phyloP scores from a whole-genome alignment of 345 rosid genomes.

The Heritiera littoralis region DNA sequence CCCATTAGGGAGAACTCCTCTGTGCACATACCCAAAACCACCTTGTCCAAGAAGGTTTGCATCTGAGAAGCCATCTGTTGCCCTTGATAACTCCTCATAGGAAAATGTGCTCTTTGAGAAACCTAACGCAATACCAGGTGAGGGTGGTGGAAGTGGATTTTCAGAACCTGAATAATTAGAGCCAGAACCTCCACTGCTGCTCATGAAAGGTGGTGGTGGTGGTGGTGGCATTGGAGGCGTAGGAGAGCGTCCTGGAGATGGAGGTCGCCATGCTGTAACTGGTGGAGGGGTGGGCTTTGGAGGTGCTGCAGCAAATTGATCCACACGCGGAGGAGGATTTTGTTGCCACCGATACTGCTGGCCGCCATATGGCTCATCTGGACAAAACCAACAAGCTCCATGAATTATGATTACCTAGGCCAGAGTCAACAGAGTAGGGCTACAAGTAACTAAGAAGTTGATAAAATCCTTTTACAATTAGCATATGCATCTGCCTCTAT shows the following conservation, averaged over 20 bases:
- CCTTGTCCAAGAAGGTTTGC: conserved; percentile 54
- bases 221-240: not conserved
- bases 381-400: conserved; percentile 15
- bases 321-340: conserved; percentile 50
- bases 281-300: conserved; percentile 42
- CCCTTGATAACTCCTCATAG: conserved; percentile 42
- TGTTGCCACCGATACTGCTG: conserved; percentile 69
- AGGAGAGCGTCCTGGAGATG: not conserved
- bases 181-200: conserved; percentile 24
- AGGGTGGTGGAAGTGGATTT: conserved; percentile 43
- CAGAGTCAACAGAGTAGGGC: conserved; percentile 7
- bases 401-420: conserved; percentile 4
- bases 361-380: conserved; percentile 60
- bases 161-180: conserved; percentile 21
- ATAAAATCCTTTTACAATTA: not conserved
- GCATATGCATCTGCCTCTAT: not conserved
- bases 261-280: conserved; percentile 10
- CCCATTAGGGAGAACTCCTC: conserved; percentile 47
- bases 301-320: conserved; percentile 29
- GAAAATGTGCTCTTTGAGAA: conserved; percentile 55
- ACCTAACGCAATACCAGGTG: conserved; percentile 52
- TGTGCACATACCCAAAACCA: conserved; percentile 51
- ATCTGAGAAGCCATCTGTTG: conserved; percentile 43
- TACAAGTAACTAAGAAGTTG: not conserved
- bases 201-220: conserved; percentile 18